Evolutionary conservation across 306 rosid species (phyloP).

Genomic region (Rosa lucieae): DNA sequence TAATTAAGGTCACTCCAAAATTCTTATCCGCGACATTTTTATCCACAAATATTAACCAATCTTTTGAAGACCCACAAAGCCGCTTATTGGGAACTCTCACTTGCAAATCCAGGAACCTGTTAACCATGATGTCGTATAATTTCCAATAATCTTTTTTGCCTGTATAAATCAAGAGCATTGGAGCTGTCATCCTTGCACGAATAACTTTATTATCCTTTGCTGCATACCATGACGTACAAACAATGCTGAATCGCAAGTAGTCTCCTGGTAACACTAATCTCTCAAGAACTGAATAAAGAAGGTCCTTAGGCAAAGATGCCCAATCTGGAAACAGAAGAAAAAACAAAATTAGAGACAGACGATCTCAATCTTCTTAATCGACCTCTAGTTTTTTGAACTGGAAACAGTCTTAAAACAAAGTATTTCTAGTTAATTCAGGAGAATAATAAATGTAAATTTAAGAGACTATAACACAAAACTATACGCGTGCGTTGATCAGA

Average conservation of each 20-base stretch:
- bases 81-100: not conserved
- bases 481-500: no score
- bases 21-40: not conserved
- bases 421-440: no score
- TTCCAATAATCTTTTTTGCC: not conserved
- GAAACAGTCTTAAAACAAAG: no score
- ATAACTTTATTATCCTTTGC: not conserved
- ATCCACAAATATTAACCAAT: not conserved
- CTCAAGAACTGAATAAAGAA: not conserved
- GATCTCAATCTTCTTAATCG: no score
- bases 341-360: no score
- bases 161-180: not conserved
- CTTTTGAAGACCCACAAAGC: not conserved
- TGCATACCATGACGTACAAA: not conserved
- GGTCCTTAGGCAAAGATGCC: not conserved
- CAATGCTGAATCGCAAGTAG: not conserved
- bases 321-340: no score
- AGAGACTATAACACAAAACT: no score
- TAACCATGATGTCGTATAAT: not conserved
- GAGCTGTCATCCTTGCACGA: not conserved
- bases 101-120: not conserved
- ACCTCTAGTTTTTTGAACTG: no score
- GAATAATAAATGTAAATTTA: no score
- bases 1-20: not conserved
- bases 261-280: not conserved